Evolutionary conservation across 1,139 yeast species (phyloP), one percentile per base, ranked within the genome.

Genomic region (Hansenula sp.): DNA sequence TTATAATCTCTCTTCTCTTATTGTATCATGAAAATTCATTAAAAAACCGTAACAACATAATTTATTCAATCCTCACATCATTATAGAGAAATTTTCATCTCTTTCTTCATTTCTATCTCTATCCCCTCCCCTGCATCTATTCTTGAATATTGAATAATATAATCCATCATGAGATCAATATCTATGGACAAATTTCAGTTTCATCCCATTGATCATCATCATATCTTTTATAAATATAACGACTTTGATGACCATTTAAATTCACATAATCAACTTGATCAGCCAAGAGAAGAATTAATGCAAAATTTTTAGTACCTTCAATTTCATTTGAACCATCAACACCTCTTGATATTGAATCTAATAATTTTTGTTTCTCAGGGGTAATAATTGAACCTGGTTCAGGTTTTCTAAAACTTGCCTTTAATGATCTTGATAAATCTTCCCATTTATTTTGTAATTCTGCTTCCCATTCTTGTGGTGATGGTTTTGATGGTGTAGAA

Each of bases 241-340:
- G 68, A 46, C 75, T 68, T 51, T 79, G 84, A 32, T 61, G 62
- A 32, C 64, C 64, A 44, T 57, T 63, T 48, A 81, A 65, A 49
- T 79, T 82, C 44, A 79, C 73, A 52, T 73, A 73, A 60, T 87
- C 96, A n/a, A 83, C 95, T 40, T 71, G 66, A 42, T 86, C 84
- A 30, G 82, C 74, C 55, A 85, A 79, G 67, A 87, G 62, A 28
- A 84, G 81, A 26, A 84, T 74, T 21, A 85, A 77, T 1, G 80
- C 77, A 59, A 83, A 86, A 59, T 85, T 80, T 54, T 76, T 79
- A 44, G 75, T 67, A 1, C 94, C 95, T 28, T 75, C 73, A 24
- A 72, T 79, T 38, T 79, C 87, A 54, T 80, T 75, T 38, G 80
- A 73, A 9, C 95, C 96, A 60, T 87, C 95, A 13, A 86, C 95